Percentiles rank a stretch among this genome's conserved stretches.
Evolutionary conservation across 2,329 filamentous ascomycete genomes (phyloP).

Genomic region (Arthrinium puccinioides): DNA sequence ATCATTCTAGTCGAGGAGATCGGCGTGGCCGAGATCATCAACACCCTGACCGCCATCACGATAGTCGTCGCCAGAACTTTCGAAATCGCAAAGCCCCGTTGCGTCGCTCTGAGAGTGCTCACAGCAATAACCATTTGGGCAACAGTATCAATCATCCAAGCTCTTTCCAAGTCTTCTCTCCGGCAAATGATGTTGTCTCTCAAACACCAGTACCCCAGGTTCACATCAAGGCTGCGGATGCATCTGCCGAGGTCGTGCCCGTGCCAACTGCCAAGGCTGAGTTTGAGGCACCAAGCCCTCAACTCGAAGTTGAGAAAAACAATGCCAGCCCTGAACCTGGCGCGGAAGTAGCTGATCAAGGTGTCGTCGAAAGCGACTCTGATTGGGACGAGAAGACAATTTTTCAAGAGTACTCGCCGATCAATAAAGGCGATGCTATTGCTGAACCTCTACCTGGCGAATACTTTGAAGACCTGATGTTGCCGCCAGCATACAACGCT

Average conservation of each 20-base stretch:
- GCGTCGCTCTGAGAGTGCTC: not conserved
- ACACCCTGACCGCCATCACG: not conserved
- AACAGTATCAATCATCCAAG: not conserved
- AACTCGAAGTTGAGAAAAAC: no score
- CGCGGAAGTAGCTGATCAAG: no score
- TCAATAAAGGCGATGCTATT: slow-evolving; percentile 19
- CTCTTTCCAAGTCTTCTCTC: not conserved
- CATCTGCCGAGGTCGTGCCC: no score
- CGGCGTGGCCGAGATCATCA: slow-evolving; percentile 1
- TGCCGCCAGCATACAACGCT: slow-evolving; percentile 21
- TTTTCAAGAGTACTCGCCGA: slow-evolving; percentile 14
- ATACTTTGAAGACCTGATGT: slow-evolving; percentile 21
- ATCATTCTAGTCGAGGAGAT: not conserved
- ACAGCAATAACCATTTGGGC: not conserved
- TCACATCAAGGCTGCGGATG: no score
- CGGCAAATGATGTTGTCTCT: not conserved
- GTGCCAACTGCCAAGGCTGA: no score
- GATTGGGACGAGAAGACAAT: slow-evolving; percentile 17
- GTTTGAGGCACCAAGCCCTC: no score
- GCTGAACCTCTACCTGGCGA: slow-evolving; percentile 19
- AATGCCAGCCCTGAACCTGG: no score
- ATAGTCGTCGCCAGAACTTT: not conserved
- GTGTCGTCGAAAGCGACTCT: slow-evolving; percentile 12
- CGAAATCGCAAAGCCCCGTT: not conserved
- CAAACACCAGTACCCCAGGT: no score